A percentile compares a stretch with the other conserved stretches of the same genome.
phyloP scores from a whole-genome alignment of 129 eudicot species.

The Helianthus tuberosus region DNA sequence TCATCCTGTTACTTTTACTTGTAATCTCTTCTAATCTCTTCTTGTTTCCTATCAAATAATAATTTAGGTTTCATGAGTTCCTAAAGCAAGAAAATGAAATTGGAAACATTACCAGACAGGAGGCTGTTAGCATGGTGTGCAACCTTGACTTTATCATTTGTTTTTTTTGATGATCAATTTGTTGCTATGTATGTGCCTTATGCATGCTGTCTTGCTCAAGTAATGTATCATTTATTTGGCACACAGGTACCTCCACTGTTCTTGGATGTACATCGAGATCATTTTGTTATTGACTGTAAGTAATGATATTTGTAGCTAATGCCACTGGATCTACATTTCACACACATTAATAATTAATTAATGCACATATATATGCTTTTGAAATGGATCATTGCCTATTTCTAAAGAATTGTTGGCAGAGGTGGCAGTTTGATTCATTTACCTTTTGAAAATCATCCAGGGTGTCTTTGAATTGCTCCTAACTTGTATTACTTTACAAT shows the following conservation, averaged over 20 bases:
- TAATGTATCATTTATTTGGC: constrained; percentile 27
- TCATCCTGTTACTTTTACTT: not conserved
- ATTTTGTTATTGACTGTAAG: constrained; percentile 98
- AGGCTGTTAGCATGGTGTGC: constrained; percentile 99
- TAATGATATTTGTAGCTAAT: constrained; percentile 17
- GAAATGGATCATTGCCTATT: not conserved
- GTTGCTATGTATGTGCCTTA: not conserved
- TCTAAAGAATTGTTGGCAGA: not conserved
- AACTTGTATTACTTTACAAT: not conserved
- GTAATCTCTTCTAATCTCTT: not conserved
- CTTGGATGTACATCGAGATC: constrained; percentile 83
- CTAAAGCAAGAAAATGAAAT: constrained; percentile 94
- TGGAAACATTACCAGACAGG: constrained; percentile 97
- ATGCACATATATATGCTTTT: constrained; percentile 8
- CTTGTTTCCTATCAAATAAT: constrained; percentile 27
- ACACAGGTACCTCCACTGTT: constrained; percentile 93
- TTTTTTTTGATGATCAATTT: not conserved
- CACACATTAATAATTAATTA: not conserved
- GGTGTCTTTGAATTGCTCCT: not conserved
- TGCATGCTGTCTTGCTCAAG: not conserved
- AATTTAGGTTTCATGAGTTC: constrained; percentile 92
- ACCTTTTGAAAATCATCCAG: not conserved
- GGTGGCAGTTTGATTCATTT: constrained; percentile 7
- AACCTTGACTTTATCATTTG: not conserved
- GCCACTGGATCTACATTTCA: constrained; percentile 12